phyloP scores from a whole-genome alignment of 441 rosid genomes.

The Biscutella auriculata region DNA sequence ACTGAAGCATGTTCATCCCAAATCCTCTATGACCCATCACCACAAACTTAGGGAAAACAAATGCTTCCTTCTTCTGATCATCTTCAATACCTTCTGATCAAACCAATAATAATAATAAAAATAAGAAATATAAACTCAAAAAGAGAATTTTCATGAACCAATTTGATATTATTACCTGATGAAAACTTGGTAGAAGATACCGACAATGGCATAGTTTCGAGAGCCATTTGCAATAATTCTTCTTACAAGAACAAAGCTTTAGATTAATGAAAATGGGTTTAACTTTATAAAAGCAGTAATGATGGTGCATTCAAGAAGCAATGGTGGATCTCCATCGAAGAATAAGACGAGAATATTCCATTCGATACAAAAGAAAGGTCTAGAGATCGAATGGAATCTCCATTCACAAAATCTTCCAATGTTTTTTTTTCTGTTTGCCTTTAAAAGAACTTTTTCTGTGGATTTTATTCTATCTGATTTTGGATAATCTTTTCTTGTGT shows the following conservation, averaged over 20 bases:
- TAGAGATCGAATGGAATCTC: conserved; percentile 19
- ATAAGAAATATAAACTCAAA: neutral
- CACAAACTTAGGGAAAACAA: conserved; percentile 31
- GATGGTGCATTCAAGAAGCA: neutral
- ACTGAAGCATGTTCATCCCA: conserved; percentile 54
- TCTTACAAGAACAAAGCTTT: neutral
- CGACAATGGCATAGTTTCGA: conserved; percentile 36
- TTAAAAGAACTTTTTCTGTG: neutral
- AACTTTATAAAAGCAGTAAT: neutral
- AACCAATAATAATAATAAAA: neutral
- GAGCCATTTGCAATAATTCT: conserved; percentile 49
- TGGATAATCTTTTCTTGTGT: neutral
- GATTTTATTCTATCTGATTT: neutral
- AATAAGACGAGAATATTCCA: conserved; percentile 18
- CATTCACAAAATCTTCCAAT: neutral
- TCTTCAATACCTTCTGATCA: conserved; percentile 12
- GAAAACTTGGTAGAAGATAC: conserved; percentile 23
- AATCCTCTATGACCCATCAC: conserved; percentile 53
- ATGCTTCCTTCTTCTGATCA: conserved; percentile 8
- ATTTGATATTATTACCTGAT: conserved; percentile 21
- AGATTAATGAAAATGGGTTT: neutral
- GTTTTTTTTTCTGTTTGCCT: neutral
- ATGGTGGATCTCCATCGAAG: conserved; percentile 3
- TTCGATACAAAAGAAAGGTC: conserved; percentile 8
- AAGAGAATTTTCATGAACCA: neutral